Base-by-base conservation (phyloP, 148 eudicot species). In the Polygonum aviculare region DNA sequence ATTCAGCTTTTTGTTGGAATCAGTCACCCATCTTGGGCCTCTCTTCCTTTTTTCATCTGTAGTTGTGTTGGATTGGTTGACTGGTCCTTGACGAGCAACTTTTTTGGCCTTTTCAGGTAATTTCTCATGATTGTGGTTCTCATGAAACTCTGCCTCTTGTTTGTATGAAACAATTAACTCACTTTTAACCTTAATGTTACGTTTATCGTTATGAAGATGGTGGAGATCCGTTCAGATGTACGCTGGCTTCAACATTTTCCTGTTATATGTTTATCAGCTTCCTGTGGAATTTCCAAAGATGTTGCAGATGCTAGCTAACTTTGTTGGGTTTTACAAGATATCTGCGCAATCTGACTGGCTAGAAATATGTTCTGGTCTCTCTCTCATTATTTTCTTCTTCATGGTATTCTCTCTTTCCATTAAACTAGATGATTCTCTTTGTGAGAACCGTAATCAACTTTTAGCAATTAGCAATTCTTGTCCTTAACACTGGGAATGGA, bases 51-150 rank as follows among this genome's bases (percentile, higher is more conserved):
- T 76, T 88, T 93, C 62, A 81, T 93, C 51, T 90, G 97, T 87
- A 90, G 97, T 89, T 95, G 99, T 77, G 80, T 95, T 57, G 93
- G 97, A 65, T 91, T 95, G 69, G 97, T 95, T 45, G 91, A 95
- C 81, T 95, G 97, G 99, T 95, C 99, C 69, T 80, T 95, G 80
- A 95, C 99, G 31, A 95, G 97, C 91, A 95, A 95, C 85, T 92
- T 89, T 80, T 86, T 89, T 52, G 97, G 99, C 78, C 77, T 85
- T 77, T 85, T 85, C 82, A 85, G 88, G 88, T 85, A 50, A 39
- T 57, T 77, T 51, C 70, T 78, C 45, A 76, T 60, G 21, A 74
- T 74, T 54, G 41, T 18, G 15, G 44, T 33, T 35, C 41, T 63
- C 50, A 33, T 77, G 3, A 69, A 18, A 15, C 15, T 38, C 39